These are phyloP conservation scores for Phlyctochytrium arcticum DNA, from an alignment of 192 early-diverging fungal genomes.

Conservation along the genomic window DNA sequence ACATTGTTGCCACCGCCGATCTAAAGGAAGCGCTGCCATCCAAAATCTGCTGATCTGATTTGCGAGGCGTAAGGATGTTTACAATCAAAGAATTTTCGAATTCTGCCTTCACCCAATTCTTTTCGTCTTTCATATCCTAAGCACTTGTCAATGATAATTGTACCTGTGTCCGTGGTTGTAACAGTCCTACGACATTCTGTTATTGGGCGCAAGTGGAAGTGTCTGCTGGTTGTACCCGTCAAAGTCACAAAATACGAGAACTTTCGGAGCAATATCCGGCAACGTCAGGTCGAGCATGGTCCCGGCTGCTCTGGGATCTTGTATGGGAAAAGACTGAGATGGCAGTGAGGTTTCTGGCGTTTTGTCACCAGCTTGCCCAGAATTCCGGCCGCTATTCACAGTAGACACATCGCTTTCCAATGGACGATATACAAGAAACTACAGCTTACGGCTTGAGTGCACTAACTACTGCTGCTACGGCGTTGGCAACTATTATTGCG, in stretches of 20 bases:
- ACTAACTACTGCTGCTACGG: too few relatives aligned
- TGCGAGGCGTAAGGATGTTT: neutral
- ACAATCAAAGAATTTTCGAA: neutral
- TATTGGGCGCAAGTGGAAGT: neutral
- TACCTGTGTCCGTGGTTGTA: constrained; percentile 40
- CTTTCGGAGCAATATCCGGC: constrained; percentile 4
- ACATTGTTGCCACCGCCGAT: constrained; percentile 51
- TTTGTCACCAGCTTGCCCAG: too few relatives aligned
- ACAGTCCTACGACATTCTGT: constrained; percentile 22
- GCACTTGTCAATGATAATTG: constrained; percentile 37
- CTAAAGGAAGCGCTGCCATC: constrained; percentile 34
- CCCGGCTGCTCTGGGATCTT: too few relatives aligned
- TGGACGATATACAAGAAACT: too few relatives aligned
- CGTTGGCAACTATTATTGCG: too few relatives aligned
- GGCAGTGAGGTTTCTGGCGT: too few relatives aligned
- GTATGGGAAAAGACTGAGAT: too few relatives aligned
- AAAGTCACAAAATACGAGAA: constrained; percentile 43
- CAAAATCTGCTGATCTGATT: constrained; percentile 32
- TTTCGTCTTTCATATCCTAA: constrained; percentile 29
- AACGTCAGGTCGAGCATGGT: neutral
- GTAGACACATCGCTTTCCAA: too few relatives aligned
- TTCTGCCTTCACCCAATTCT: constrained; percentile 2
- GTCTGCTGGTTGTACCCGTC: constrained; percentile 26
- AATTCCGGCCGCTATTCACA: too few relatives aligned
- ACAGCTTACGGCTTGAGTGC: too few relatives aligned